phyloP scores from a whole-genome alignment of 2,329 filamentous ascomycete genomes.

The Aspergillus aculeatus region DNA sequence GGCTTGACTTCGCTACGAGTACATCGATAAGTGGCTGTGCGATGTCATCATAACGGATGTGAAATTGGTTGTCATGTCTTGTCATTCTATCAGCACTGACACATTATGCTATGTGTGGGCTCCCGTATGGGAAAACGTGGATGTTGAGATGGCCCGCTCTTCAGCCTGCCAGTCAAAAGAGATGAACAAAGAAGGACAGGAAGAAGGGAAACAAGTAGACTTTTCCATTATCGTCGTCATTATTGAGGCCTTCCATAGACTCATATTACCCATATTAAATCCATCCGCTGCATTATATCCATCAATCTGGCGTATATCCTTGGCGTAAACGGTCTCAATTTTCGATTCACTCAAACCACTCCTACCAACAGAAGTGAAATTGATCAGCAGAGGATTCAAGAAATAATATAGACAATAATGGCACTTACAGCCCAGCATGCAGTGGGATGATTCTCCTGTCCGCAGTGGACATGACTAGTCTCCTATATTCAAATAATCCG shows the following conservation, averaged over 20 bases:
- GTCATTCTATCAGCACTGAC: no score
- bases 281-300: not conserved
- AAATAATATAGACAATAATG: not conserved
- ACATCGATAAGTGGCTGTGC: no score
- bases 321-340: not conserved
- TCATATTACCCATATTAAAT: no score
- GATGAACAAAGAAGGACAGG: not conserved
- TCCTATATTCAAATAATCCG: not conserved
- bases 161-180: not conserved
- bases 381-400: not conserved
- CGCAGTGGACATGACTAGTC: constrained; percentile 2
- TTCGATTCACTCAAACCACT: not conserved
- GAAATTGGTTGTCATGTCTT: no score
- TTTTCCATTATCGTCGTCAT: not conserved
- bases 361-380: not conserved
- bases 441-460: not conserved
- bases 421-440: constrained; percentile 6
- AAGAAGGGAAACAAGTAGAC: not conserved
- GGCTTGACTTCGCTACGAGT: no score
- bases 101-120: not conserved
- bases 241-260: not conserved
- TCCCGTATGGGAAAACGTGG: not conserved
- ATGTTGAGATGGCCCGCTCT: not conserved
- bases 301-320: not conserved
- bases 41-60: no score